Evolutionary conservation across 495 filamentous ascomycete species (phyloP), one percentile per base, ranked within the genome.

Genomic region (Aspergillus nidulans): DNA sequence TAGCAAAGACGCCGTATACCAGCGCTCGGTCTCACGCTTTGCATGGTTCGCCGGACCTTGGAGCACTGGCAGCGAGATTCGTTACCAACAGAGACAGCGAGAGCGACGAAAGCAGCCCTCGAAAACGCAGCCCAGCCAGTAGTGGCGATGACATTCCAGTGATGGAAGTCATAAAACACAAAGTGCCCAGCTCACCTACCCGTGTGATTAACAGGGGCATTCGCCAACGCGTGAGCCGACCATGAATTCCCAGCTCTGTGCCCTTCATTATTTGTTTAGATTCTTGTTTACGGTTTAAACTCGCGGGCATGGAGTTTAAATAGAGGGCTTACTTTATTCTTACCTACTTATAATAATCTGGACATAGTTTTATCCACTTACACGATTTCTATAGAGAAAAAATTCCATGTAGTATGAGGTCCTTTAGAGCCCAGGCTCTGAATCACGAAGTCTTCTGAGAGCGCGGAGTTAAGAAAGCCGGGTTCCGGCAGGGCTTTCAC

Each of bases 61-160:
- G 66, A 20, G 62, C 60, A 45, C 52, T 58, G 12, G 59, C 58
- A 28, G 53, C 63, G 1, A 63, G 66, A 9, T 21, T 32, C 2
- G 63, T 60, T 26, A 64, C 15, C 24, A 13, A 7, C 15, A 26
- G 56, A 45, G 63, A 64, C 13, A 60, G 60, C 16, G 61, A 63
- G 6, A 40, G 43, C 32, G 46, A 57, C 6, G 49, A 56, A 32
- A 46, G 48, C 24, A 63, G 32, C 16, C 46, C 28, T 6, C 18
- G 57, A 36, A 44, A 50, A 32, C 58, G 56, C 28, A 45, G 55
- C 20, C 55, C 57, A n/a, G 57, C 55, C 32, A 65, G 58, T 41
- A 68, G 62, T 53, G 64, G 61, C n/a, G 69, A 73, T 45, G 67
- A 67, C 42, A 59, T 71, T 19, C 65, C 69, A 45, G 64, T 74